phyloP scores from a whole-genome alignment of 495 filamentous ascomycete genomes.

The Aspergillus heteromorphus region DNA sequence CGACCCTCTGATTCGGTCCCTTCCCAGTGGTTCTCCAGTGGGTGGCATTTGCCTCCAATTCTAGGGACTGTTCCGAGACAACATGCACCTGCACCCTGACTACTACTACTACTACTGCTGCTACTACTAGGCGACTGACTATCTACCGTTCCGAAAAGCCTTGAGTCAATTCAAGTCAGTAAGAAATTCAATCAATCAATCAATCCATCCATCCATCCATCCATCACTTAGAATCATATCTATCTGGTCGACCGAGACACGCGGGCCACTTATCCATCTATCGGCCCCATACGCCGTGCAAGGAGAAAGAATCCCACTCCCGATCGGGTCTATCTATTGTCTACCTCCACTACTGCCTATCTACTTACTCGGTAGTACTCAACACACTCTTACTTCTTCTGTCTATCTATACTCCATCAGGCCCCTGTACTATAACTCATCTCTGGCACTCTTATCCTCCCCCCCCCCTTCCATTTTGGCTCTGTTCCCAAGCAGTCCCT shows the following conservation, averaged over 20 bases:
- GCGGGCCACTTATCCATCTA: too few species aligned
- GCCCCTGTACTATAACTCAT: background rate
- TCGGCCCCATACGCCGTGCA: too few species aligned
- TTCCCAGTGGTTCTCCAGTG: background rate
- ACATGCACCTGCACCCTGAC: background rate
- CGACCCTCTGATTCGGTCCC: background rate
- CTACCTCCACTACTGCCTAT: background rate
- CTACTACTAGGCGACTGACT: too few species aligned
- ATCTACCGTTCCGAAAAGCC: too few species aligned
- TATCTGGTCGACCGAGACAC: too few species aligned
- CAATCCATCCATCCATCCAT: background rate
- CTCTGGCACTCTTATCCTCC: background rate
- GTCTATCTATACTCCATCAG: background rate
- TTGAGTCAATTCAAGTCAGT: too few species aligned
- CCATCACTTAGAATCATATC: background rate
- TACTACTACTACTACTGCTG: background rate
- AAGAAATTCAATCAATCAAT: too few species aligned
- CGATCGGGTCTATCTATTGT: background rate
- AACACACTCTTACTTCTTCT: too few species aligned
- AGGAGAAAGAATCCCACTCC: too few species aligned
- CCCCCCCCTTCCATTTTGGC: background rate
- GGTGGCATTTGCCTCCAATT: slow-evolving; percentile 3
- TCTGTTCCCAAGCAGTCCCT: background rate
- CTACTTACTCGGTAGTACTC: too few species aligned
- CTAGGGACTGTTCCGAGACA: background rate